Base-by-base conservation (phyloP, 768 basidiomycete species). In the Lentinula aciculospora region DNA sequence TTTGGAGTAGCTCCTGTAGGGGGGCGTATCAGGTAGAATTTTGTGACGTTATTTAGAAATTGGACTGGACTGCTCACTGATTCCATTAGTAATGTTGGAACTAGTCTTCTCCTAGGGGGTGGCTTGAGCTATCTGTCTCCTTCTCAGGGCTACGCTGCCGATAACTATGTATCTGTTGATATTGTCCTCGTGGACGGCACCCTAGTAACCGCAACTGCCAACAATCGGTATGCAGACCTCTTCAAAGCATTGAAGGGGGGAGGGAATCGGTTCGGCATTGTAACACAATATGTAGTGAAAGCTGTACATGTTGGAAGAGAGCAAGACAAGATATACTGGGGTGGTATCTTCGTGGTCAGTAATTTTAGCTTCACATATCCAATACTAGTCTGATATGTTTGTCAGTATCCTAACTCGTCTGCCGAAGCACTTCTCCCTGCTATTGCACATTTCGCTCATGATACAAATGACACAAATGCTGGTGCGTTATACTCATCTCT, bases 181-280 rank as follows among this genome's bases (percentile, higher is more conserved):
- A 19, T 32, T 37, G 23, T 34, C 36, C 21, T 54, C 25, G 4
- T 54, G 12, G n/a, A 39, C 36, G 29, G 32, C 23, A 32, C 23
- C n/a, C 54, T 74, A 2, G 73, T 79, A 8, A 77, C 76, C 6
- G 76, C 74, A 1, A 78, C 68, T 1, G 71, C 69, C 5, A 70
- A 65, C 2, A 78, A 79, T 53, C 48, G 71, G 61, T 72, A 76
- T 49, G 65, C 72, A 3, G 76, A 78, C 57, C 68, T 79, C 12
- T 77, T 79, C 65, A 69, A 72, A 42, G 76, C 76, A 7, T 65
- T 79, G 49, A 77, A 77, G 60, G 76, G 76, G 2, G 76, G 76
- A 23, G 76, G 68, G 1, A 77, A 74, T 64, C 70, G 76, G 13
- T 76, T 77, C 60, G 76, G 76, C 3, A 77, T 79, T 51, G 75